Conservation (phyloP, 352 stramenopile genomes). For the Aphanomyces invadans region DNA sequence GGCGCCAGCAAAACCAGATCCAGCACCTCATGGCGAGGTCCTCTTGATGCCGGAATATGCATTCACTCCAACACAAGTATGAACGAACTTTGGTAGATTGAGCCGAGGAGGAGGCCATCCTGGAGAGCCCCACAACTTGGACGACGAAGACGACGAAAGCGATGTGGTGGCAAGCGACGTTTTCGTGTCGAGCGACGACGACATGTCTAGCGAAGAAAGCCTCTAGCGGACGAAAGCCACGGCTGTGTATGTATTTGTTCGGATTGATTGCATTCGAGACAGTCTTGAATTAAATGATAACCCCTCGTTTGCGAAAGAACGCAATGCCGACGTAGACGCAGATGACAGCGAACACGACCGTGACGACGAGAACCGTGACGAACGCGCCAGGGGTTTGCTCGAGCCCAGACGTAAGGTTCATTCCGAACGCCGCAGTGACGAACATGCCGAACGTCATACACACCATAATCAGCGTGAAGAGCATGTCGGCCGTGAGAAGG, state of each 20-base stretch:
- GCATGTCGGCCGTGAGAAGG: constrained; percentile 55
- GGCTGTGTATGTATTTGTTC: not conserved
- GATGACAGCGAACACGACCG: constrained; percentile 34
- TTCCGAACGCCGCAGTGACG: constrained; percentile 58
- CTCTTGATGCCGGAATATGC: not conserved
- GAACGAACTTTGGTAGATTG: not conserved
- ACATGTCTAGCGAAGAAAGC: not conserved
- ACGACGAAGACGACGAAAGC: constrained; percentile 22
- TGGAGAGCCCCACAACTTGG: too few relatives aligned
- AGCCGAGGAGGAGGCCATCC: too few relatives aligned
- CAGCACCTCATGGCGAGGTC: constrained; percentile 15
- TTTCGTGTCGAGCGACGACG: constrained; percentile 14
- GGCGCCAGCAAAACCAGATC: constrained; percentile 25
- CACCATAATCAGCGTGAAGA: constrained; percentile 63
- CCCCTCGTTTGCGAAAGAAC: constrained; percentile 64
- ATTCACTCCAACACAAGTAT: not conserved
- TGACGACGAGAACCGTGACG: constrained; percentile 42
- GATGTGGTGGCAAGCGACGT: constrained; percentile 12
- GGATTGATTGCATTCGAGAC: too few relatives aligned
- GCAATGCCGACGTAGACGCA: constrained; percentile 40
- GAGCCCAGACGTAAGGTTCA: constrained; percentile 57
- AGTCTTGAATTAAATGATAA: constrained; percentile 55
- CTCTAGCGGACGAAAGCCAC: not conserved
- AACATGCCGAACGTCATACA: constrained; percentile 58
- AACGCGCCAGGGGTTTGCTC: constrained; percentile 43